phyloP scores from a whole-genome alignment of 2,329 filamentous ascomycete genomes.

The Rugonectria rugulosa region DNA sequence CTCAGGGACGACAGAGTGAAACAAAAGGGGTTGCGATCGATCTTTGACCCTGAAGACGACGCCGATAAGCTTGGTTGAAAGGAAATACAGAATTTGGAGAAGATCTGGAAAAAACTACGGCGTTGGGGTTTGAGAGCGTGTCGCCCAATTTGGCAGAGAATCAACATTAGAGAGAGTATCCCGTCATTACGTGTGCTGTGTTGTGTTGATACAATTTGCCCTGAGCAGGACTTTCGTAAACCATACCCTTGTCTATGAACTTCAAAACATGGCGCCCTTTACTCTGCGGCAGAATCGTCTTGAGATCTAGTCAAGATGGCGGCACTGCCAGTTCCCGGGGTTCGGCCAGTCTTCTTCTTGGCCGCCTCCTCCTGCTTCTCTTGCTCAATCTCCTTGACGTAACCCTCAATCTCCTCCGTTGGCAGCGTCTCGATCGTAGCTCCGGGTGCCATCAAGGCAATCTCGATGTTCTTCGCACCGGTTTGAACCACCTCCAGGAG shows the following conservation, averaged over 20 bases:
- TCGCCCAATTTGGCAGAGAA: constrained; percentile 31
- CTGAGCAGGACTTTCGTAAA: constrained; percentile 38
- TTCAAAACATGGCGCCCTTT: constrained; percentile 30
- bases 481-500: constrained; percentile 98
- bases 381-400: constrained; percentile 98
- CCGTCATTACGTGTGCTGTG: constrained; percentile 45
- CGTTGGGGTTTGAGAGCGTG: constrained; percentile 40
- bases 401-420: constrained; percentile 93
- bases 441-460: constrained; percentile 95
- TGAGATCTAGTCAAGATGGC: constrained; percentile 75
- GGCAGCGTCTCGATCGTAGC: constrained; percentile 93
- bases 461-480: constrained; percentile 99
- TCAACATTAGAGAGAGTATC: constrained; percentile 31
- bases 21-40: constrained; percentile 62
- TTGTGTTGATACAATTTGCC: constrained; percentile 49
- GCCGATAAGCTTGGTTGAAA: constrained; percentile 77
- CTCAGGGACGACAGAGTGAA: constrained; percentile 86
- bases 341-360: constrained; percentile 89
- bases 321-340: constrained; percentile 73
- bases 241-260: constrained; percentile 39
- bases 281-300: constrained; percentile 50
- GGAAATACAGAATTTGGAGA: background rate
- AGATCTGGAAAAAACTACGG: constrained; percentile 32
- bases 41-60: constrained; percentile 78
- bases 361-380: constrained; percentile 99